A percentile compares a stretch with the other conserved stretches of the same genome.
Evolutionary conservation across 2,329 filamentous ascomycete species (phyloP).

Genomic region (Alternaria dauci): DNA sequence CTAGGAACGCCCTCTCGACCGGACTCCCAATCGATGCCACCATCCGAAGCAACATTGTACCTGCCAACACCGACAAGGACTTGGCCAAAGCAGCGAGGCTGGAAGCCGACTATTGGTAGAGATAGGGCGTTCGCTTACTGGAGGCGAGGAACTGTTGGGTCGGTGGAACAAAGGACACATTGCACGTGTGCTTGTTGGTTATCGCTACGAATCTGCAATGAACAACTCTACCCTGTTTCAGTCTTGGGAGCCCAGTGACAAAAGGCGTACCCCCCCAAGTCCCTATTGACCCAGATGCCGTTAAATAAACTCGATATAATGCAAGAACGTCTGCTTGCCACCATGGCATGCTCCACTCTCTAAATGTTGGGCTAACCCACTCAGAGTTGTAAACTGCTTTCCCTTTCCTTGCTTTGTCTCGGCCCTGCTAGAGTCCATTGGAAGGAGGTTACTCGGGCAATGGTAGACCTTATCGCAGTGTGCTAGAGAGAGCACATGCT

Average conservation of each 20-base stretch:
- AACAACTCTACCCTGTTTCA: neutral
- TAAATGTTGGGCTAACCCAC: slow-evolving; percentile 18
- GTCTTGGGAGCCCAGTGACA: slow-evolving; percentile 1
- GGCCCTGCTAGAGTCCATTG: neutral
- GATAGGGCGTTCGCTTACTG: too few relatives aligned
- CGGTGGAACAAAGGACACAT: neutral
- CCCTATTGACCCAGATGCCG: slow-evolving; percentile 9
- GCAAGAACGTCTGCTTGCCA: slow-evolving; percentile 6
- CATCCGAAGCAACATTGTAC: too few relatives aligned
- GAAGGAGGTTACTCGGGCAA: neutral
- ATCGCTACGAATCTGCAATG: neutral
- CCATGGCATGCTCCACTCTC: slow-evolving; percentile 14
- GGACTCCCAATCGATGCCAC: too few relatives aligned
- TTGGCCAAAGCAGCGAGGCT: too few relatives aligned
- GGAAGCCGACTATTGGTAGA: too few relatives aligned
- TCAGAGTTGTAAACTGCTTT: slow-evolving; percentile 19
- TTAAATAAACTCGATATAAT: slow-evolving; percentile 16
- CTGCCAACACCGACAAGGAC: too few relatives aligned
- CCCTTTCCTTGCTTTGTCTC: neutral
- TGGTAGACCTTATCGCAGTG: slow-evolving; percentile 5
- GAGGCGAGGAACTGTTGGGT: too few relatives aligned
- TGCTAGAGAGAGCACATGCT: neutral
- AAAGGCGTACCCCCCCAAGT: slow-evolving; percentile 16
- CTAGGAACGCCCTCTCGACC: too few relatives aligned
- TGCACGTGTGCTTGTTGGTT: neutral